Evolutionary conservation across 768 basidiomycete genomes (phyloP).

Genomic region (Ramaria sp.): DNA sequence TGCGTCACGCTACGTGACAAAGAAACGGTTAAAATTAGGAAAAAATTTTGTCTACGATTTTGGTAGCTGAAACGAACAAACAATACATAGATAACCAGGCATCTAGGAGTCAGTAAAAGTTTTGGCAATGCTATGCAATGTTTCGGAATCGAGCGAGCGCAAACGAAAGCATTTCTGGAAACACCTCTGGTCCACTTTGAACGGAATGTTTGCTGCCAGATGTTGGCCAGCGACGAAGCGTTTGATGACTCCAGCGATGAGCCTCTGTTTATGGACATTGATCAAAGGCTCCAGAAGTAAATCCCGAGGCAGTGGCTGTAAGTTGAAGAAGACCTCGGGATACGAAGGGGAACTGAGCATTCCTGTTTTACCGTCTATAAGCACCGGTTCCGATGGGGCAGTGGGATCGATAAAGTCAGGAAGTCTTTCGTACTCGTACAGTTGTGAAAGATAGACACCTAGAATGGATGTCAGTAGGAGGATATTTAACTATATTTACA

Average conservation of each 20-base stretch:
- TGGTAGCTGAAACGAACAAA: neutral
- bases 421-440: constrained; percentile 51
- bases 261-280: constrained; percentile 81
- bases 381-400: constrained; percentile 56
- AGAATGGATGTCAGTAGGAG: constrained; percentile 6
- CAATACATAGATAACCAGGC: neutral
- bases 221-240: constrained; percentile 75
- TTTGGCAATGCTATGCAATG: constrained; percentile 25
- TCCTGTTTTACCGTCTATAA: constrained; percentile 48
- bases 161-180: constrained; percentile 67
- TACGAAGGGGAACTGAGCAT: constrained; percentile 60
- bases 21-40: neutral
- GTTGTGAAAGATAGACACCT: constrained; percentile 72
- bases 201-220: constrained; percentile 61
- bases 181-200: constrained; percentile 60
- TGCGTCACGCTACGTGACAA: neutral
- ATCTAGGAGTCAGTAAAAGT: neutral
- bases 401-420: constrained; percentile 81
- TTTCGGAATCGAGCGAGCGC: constrained; percentile 48
- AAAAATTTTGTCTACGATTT: too few relatives aligned
- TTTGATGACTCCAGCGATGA: constrained; percentile 74
- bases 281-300: constrained; percentile 79
- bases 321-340: constrained; percentile 68
- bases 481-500: constrained; percentile 14
- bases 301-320: constrained; percentile 60